Conservation (phyloP, 805 yeast genomes). For the Kodamaea kakaduensis region DNA sequence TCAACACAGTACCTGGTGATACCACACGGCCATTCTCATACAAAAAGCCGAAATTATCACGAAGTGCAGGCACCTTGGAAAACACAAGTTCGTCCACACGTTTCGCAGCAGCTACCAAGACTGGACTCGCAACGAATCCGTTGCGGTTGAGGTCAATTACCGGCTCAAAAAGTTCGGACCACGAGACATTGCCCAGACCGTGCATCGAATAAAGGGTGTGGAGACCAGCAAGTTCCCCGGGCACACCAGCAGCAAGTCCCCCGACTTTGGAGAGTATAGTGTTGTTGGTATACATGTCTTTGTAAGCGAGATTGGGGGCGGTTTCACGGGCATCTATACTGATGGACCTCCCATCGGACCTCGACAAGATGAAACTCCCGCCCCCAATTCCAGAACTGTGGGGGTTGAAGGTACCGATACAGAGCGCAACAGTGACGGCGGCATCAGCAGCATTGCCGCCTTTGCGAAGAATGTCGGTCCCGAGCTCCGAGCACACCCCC, state of each 20-base stretch:
- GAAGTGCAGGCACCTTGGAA: conserved; percentile 22
- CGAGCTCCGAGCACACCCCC: conserved; percentile 59
- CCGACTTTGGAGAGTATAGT: conserved; percentile 60
- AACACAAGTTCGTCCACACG: conserved; percentile 20
- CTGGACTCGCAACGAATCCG: conserved; percentile 51
- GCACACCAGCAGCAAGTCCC: conserved; percentile 84
- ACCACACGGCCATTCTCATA: conserved; percentile 22
- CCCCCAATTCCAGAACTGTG: conserved; percentile 92
- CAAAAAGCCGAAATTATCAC: conserved; percentile 39
- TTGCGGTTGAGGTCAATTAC: conserved; percentile 59
- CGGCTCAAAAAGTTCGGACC: conserved; percentile 74
- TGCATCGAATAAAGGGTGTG: conserved; percentile 54
- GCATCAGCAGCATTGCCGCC: conserved; percentile 93
- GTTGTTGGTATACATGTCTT: conserved; percentile 57
- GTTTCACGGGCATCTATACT: conserved; percentile 84
- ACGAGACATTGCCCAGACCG: conserved; percentile 66
- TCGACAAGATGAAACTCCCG: conserved; percentile 66
- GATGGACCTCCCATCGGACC: conserved; percentile 40
- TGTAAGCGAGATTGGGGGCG: conserved; percentile 65
- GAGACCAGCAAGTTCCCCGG: conserved; percentile 90
- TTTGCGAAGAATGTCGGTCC: conserved; percentile 46
- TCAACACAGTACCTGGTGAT: conserved; percentile 55
- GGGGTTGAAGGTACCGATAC: conserved; percentile 80
- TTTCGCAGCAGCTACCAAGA: conserved; percentile 34
- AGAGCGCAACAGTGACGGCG: conserved; percentile 80